Base-by-base conservation (phyloP, 805 yeast genomes). In the Candida orba region DNA sequence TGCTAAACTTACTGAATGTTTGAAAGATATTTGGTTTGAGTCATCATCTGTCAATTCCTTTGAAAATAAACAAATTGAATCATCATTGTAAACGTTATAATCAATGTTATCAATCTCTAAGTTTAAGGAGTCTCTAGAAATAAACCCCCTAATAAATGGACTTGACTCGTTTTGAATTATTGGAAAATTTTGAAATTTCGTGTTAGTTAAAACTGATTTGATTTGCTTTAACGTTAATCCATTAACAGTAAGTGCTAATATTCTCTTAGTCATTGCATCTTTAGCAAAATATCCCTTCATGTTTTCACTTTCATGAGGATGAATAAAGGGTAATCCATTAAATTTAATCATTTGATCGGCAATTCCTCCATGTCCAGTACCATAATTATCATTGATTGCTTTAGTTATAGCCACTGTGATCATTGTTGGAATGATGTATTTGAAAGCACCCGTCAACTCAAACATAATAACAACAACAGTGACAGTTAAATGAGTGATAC, bases 381-480 rank as follows among this genome's bases (percentile, higher is more conserved):
- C 95, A 69, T 83, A 81, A 43, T 66, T 70, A 46, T 85, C 93
- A 52, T 79, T 77, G n/a, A 93, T 79, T 32, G 79, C 65, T 55
- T 86, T 86, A 3, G 98, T 90, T 9, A 82, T 76, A 1, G 95
- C 91, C 2, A 93, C 95, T 0, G 88, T 95, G 41, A 93, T 84
- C 99, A 93, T 93, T 0, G 95, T 86, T 3, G 99, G 99, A 12
- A 95, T 74, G 47, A 93, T 85, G 59, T 87, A 93, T 39, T 84
- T 77, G 43, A 90, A 68, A 1, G 99, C 99, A 29, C 99, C 99
- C 0, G 99, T 93, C 43, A 93, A 67, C 64, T 93, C 98, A 64
- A 90, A 86, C 95, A 93, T 89, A 35, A 95, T 84, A 14, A 93
- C 86, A 2, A 90, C 98, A 18, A 91, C 97, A 0, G 98, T 82